Conservation (phyloP, 495 filamentous ascomycete species). For the Trichoderma gamsii region DNA sequence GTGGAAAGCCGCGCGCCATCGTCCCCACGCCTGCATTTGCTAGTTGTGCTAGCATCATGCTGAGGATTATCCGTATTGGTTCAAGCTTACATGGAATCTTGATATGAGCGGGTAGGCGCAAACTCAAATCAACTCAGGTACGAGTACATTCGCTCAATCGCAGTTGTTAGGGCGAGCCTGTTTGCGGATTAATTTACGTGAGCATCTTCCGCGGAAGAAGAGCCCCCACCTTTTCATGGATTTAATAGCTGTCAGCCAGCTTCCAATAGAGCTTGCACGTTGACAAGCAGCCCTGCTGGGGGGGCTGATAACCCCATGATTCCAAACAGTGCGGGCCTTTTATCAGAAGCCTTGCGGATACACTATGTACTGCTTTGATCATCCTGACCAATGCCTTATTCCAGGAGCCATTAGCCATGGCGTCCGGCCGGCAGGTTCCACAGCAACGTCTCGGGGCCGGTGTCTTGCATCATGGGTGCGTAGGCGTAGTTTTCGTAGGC, state of each 20-base stretch:
- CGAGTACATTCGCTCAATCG: no score
- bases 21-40: no score
- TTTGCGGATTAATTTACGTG: background rate
- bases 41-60: no score
- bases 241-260: background rate
- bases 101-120: no score
- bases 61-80: no score
- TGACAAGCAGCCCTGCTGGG: background rate
- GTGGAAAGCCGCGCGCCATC: no score
- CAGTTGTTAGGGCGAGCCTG: no score
- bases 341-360: background rate
- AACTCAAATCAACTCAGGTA: no score
- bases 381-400: background rate
- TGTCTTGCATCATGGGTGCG: slow-evolving; percentile 12
- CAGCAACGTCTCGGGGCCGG: background rate
- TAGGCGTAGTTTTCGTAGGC: background rate
- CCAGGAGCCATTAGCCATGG: background rate
- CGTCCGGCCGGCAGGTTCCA: slow-evolving; percentile 8
- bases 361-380: background rate
- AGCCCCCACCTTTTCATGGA: background rate
- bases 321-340: slow-evolving; percentile 1
- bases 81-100: no score
- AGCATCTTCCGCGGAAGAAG: background rate
- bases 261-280: background rate
- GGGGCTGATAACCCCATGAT: background rate